Evolutionary conservation across 139 green algal species (phyloP).

Genomic region (Dunaliella primolecta): DNA sequence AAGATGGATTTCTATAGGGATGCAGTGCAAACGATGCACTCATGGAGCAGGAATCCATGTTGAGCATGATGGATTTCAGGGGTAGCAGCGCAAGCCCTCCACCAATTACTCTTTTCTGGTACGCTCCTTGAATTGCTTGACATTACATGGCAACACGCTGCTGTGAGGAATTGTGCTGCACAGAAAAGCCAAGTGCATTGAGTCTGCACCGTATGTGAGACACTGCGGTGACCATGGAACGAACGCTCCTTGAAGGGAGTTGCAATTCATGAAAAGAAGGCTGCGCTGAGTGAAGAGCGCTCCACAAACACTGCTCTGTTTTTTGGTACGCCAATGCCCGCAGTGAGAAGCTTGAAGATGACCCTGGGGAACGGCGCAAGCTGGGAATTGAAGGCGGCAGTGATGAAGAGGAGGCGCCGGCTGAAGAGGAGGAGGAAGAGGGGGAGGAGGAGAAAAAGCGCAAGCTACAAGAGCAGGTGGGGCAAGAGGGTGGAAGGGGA

Average conservation of each 20-base stretch:
- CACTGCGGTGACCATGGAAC: background rate
- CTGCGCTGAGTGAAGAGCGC: background rate
- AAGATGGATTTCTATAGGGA: no score
- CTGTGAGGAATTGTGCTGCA: background rate
- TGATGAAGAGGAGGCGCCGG: background rate
- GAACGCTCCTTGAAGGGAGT: no score
- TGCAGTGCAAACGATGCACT: no score
- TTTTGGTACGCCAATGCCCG: background rate
- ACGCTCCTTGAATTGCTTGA: background rate
- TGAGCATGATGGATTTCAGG: no score
- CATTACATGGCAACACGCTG: background rate
- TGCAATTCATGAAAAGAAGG: no score
- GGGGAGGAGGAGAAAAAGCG: background rate
- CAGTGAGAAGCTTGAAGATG: slow-evolving; percentile 15
- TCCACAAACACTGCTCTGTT: background rate
- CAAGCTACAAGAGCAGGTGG: background rate
- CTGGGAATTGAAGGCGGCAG: background rate
- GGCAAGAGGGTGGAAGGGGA: background rate
- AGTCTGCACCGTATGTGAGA: background rate
- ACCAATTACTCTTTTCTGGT: no score
- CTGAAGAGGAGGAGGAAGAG: background rate
- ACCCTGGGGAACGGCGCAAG: slow-evolving; percentile 9
- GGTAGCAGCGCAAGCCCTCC: no score
- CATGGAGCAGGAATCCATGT: no score
- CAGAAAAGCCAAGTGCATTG: background rate